phyloP scores from a whole-genome alignment of 495 filamentous ascomycete species.

The Aspergillus mulundensis region DNA sequence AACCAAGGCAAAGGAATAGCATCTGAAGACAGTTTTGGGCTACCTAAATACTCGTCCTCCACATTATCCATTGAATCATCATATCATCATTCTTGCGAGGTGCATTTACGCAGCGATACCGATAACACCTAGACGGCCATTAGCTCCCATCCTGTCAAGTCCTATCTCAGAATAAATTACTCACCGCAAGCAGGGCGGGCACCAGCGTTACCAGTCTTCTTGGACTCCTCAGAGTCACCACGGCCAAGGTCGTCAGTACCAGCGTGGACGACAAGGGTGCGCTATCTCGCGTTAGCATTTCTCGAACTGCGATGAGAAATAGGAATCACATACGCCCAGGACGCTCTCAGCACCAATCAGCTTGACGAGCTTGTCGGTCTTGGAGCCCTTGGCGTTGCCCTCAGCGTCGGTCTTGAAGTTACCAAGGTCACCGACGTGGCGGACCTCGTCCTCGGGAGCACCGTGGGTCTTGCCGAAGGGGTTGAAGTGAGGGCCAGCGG shows the following conservation, averaged over 20 bases:
- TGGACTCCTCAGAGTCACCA: conserved; percentile 85
- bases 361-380: conserved; percentile 78
- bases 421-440: conserved; percentile 95
- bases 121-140: conserved; percentile 63
- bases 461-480: conserved; percentile 89
- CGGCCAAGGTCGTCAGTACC: conserved; percentile 94
- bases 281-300: conserved; percentile 44
- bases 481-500: conserved; percentile 98
- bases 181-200: conserved; percentile 86
- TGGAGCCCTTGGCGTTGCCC: conserved; percentile 76
- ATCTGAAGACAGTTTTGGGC: conserved; percentile 9
- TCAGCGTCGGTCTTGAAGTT: conserved; percentile 93
- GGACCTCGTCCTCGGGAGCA: conserved; percentile 71
- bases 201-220: conserved; percentile 97
- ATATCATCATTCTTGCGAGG: conserved; percentile 8
- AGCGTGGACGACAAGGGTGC: conserved; percentile 89
- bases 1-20: conserved; percentile 1
- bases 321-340: conserved; percentile 67
- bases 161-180: conserved; percentile 15
- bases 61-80: conserved; percentile 12
- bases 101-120: conserved; percentile 64
- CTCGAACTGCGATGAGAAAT: not conserved
- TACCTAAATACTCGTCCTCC: conserved; percentile 6
- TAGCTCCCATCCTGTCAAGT: not conserved
- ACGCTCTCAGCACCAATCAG: conserved; percentile 94